Conservation (phyloP, 1,139 yeast species). For the Nakaseomyces sp. region DNA sequence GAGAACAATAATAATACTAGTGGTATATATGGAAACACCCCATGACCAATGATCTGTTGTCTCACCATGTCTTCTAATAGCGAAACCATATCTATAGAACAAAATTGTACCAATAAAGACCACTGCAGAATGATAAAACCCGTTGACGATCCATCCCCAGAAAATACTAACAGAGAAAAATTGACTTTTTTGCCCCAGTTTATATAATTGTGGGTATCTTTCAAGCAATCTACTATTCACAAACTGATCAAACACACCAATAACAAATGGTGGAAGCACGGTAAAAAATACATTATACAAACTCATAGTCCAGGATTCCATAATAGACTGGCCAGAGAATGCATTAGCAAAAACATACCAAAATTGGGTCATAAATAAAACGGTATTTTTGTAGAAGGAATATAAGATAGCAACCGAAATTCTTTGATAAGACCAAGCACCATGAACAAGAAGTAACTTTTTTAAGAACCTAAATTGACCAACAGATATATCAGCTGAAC, state of each 20-base stretch:
- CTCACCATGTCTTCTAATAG: conserved; percentile 51
- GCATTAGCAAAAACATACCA: conserved; percentile 94
- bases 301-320: conserved; percentile 97
- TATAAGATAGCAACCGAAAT: conserved; percentile 85
- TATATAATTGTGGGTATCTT: conserved; percentile 86
- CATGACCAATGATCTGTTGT: conserved; percentile 90
- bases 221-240: conserved; percentile 83
- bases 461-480: conserved; percentile 88
- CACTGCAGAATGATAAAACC: conserved; percentile 86
- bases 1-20: conserved; percentile 79
- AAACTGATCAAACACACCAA: conserved; percentile 96
- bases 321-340: conserved; percentile 90
- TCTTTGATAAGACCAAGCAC: conserved; percentile 96
- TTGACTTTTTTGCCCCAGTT: conserved; percentile 77
- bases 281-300: conserved; percentile 94
- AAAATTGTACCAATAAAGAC: conserved; percentile 66
- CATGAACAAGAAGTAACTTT: conserved; percentile 83
- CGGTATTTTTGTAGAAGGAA: conserved; percentile 91
- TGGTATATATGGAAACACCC: conserved; percentile 87
- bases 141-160: conserved; percentile 97
- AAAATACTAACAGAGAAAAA: conserved; percentile 87
- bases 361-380: conserved; percentile 94
- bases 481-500: conserved; percentile 94
- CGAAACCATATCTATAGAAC: conserved; percentile 62
- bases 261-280: conserved; percentile 88